Conservation (phyloP, 1,284 basidiomycete genomes). For the Mycosarcoma mackinlayi region DNA sequence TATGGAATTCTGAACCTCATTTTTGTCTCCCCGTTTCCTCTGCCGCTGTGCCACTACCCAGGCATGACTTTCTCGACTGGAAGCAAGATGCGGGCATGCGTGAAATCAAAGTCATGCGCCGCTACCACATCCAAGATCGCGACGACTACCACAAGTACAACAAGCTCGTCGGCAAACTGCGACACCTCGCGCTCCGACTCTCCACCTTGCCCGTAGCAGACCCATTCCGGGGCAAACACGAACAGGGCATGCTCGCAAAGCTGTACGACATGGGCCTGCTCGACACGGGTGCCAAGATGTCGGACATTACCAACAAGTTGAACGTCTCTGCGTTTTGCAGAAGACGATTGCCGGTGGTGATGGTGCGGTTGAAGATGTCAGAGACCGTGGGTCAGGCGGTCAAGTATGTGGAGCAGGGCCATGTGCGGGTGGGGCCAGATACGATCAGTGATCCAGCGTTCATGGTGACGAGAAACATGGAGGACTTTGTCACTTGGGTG, state of each 20-base stretch:
- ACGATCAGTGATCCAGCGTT: slow-evolving; percentile 96
- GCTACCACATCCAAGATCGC: slow-evolving; percentile 78
- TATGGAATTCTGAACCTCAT: neutral
- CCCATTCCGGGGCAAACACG: slow-evolving; percentile 85
- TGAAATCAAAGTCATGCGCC: slow-evolving; percentile 92
- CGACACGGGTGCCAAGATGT: slow-evolving; percentile 72
- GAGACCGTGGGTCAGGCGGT: slow-evolving; percentile 97
- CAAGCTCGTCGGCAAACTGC: slow-evolving; percentile 88
- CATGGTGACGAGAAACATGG: slow-evolving; percentile 92
- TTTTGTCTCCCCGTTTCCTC: too few relatives aligned
- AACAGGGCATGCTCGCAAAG: slow-evolving; percentile 88
- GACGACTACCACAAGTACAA: slow-evolving; percentile 99
- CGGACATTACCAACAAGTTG: slow-evolving; percentile 77
- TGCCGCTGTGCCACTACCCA: too few relatives aligned
- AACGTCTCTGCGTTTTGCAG: slow-evolving; percentile 95
- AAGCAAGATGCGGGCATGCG: slow-evolving; percentile 92
- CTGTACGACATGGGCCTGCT: slow-evolving; percentile 97
- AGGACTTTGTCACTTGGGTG: slow-evolving; percentile 99
- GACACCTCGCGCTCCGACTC: slow-evolving; percentile 85
- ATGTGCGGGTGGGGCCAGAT: slow-evolving; percentile 95
- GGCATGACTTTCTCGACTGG: slow-evolving; percentile 77
- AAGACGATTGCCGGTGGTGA: slow-evolving; percentile 88
- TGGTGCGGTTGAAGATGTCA: slow-evolving; percentile 93
- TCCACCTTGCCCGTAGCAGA: slow-evolving; percentile 89
- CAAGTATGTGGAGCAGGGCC: slow-evolving; percentile 97